Evolutionary conservation across 2,329 filamentous ascomycete genomes (phyloP).

Genomic region (Clarireedia sp.): DNA sequence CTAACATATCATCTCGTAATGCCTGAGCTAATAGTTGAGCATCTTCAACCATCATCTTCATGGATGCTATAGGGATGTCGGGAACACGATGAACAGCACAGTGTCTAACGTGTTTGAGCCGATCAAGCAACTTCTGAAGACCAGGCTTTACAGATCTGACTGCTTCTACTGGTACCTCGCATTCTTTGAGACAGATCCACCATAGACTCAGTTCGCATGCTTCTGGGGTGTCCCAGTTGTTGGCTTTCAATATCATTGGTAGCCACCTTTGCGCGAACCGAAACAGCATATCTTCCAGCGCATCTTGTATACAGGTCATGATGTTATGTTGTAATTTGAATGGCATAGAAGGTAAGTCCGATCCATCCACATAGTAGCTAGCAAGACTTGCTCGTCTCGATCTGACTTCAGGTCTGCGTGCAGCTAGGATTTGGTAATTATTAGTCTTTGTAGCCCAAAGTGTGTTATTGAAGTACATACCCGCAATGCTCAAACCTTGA

Average conservation of each 20-base stretch:
- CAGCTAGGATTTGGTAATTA: background rate
- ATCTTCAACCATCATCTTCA: constrained; percentile 10
- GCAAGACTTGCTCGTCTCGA: background rate
- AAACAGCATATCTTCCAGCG: constrained; percentile 14
- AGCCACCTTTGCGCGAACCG: constrained; percentile 16
- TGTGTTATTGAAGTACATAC: background rate
- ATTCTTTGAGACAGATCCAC: constrained; percentile 9
- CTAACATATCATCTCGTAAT: constrained; percentile 4
- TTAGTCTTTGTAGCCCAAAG: background rate
- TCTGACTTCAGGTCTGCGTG: background rate
- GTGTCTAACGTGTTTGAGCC: constrained; percentile 11
- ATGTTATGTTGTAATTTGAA: constrained; percentile 13
- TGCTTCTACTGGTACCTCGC: constrained; percentile 11
- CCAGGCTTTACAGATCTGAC: background rate
- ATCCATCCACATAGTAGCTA: background rate
- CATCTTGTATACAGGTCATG: constrained; percentile 11
- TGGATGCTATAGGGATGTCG: constrained; percentile 5
- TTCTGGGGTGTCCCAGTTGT: constrained; percentile 14
- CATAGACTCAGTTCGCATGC: constrained; percentile 14
- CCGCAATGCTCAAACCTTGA: background rate
- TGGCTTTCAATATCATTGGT: constrained; percentile 8
- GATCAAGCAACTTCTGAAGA: constrained; percentile 3
- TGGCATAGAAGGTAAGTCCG: constrained; percentile 10
- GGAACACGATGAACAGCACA: constrained; percentile 13
- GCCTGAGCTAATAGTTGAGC: constrained; percentile 4